These are phyloP conservation scores for Corylus avellana DNA, from an alignment of 306 rosid species.

Conservation along the genomic window DNA sequence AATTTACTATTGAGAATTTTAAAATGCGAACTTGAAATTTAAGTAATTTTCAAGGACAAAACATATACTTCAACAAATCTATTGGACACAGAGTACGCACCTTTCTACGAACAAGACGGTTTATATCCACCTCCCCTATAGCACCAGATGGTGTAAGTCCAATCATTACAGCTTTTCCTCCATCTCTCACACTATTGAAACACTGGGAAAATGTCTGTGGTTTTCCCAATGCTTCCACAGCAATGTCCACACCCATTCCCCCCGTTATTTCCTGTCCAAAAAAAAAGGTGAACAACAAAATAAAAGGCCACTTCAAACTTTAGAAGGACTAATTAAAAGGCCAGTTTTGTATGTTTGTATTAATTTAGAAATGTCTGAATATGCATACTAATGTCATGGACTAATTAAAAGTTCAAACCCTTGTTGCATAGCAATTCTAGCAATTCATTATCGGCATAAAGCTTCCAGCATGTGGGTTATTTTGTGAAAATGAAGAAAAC, in stretches of 20 bases:
- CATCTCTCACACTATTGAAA: conserved; percentile 78
- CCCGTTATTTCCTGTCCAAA: conserved; percentile 83
- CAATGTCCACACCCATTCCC: conserved; percentile 89
- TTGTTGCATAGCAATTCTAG: not conserved
- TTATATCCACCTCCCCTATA: conserved; percentile 85
- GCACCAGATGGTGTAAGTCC: conserved; percentile 81
- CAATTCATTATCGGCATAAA: not conserved
- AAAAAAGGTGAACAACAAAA: conserved; percentile 10
- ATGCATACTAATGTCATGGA: not conserved
- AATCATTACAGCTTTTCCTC: conserved; percentile 97
- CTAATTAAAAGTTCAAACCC: not conserved
- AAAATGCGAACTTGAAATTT: not conserved
- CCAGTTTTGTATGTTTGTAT: not conserved
- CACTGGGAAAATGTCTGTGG: conserved; percentile 88
- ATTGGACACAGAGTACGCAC: conserved; percentile 32
- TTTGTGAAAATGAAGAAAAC: no score
- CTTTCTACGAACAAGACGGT: conserved; percentile 93
- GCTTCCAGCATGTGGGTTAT: no score
- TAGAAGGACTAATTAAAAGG: not conserved
- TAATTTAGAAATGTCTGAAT: not conserved
- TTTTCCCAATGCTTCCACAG: conserved; percentile 94
- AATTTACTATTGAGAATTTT: no score
- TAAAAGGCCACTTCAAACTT: conserved; percentile 4
- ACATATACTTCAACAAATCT: conserved; percentile 2
- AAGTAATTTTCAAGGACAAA: not conserved